Evolutionary conservation across 169 alveolate genomes (phyloP).

Genomic region (Eimeria zaria): DNA sequence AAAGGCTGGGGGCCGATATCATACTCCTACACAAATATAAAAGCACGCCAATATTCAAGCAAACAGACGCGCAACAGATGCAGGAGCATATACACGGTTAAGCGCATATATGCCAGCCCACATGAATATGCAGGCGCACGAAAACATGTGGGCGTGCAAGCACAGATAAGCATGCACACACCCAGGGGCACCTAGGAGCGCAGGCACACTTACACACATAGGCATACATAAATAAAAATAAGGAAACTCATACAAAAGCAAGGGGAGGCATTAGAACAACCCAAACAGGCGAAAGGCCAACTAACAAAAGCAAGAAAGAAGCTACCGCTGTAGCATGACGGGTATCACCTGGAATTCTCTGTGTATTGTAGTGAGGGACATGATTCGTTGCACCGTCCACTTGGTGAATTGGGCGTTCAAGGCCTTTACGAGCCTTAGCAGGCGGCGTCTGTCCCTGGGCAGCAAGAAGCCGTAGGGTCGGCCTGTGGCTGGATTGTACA

Average conservation of each 20-base stretch:
- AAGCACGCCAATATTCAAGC: background rate
- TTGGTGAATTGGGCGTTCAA: constrained; percentile 49
- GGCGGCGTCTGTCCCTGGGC: constrained; percentile 49
- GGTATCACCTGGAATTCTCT: constrained; percentile 81
- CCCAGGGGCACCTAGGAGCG: background rate
- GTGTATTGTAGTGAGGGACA: constrained; percentile 83
- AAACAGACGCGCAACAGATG: background rate
- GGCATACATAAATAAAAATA: background rate
- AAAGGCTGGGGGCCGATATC: background rate
- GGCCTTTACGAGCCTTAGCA: constrained; percentile 69
- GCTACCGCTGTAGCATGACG: background rate
- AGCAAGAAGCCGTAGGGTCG: constrained; percentile 44
- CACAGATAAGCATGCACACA: background rate
- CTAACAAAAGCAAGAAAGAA: background rate
- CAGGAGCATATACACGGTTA: background rate
- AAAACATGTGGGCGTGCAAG: background rate
- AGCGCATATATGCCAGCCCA: background rate
- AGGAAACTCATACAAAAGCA: background rate
- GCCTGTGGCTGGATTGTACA: constrained; percentile 73
- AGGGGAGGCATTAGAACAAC: background rate
- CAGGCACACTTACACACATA: background rate
- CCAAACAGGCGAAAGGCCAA: background rate
- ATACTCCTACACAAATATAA: background rate
- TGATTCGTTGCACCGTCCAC: constrained; percentile 81
- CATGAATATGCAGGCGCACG: background rate